phyloP scores from a whole-genome alignment of 1,284 basidiomycete genomes.

The Papiliotrema fonsecae region DNA sequence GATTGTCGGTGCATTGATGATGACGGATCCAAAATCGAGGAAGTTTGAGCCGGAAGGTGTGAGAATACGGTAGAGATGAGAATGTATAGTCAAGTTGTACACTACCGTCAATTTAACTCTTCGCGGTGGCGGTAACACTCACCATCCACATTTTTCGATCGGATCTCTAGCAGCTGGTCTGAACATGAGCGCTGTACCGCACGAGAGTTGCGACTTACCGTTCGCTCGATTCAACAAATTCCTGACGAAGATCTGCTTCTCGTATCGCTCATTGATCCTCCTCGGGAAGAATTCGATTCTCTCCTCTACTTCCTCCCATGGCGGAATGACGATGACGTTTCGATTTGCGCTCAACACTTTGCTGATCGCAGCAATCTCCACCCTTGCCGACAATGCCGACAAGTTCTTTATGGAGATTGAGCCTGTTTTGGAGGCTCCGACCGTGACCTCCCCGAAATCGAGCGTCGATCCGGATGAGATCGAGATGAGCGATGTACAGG shows the following conservation, averaged over 20 bases:
- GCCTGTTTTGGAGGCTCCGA: constrained; percentile 49
- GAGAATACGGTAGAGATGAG: constrained; percentile 53
- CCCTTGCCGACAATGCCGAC: constrained; percentile 49
- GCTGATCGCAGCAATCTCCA: constrained; percentile 52
- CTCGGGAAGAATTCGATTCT: constrained; percentile 53
- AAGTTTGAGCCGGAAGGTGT: constrained; percentile 53
- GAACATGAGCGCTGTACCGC: constrained; percentile 16
- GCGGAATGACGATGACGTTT: constrained; percentile 51
- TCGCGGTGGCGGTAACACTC: neutral
- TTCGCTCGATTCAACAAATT: constrained; percentile 43
- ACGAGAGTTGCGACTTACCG: constrained; percentile 20
- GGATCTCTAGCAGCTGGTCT: constrained; percentile 51
- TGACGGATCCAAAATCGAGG: constrained; percentile 52
- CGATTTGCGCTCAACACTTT: constrained; percentile 52
- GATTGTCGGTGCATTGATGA: constrained; percentile 50
- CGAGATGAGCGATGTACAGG: constrained; percentile 51
- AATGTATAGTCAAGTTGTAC: constrained; percentile 53
- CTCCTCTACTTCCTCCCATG: constrained; percentile 50
- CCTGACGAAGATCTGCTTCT: constrained; percentile 52
- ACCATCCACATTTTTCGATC: constrained; percentile 50
- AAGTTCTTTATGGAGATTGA: constrained; percentile 49
- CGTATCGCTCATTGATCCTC: constrained; percentile 51
- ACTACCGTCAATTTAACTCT: constrained; percentile 9
- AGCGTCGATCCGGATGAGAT: constrained; percentile 44
- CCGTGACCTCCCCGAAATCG: constrained; percentile 53